Evolutionary conservation across 2,329 filamentous ascomycete species (phyloP).

Genomic region (Fusarium pseudocircinatum): DNA sequence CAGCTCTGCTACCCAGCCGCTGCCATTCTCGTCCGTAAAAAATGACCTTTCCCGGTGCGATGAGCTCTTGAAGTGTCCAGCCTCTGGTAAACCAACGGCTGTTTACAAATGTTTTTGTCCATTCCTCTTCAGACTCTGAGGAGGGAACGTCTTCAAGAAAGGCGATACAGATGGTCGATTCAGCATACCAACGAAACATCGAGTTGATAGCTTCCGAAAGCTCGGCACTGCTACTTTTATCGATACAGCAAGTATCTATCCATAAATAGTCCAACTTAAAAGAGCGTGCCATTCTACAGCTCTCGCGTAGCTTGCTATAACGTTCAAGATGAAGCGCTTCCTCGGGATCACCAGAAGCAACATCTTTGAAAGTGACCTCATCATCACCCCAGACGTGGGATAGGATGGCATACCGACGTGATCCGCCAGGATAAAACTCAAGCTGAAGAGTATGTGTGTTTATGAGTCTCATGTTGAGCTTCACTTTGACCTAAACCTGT

Average conservation of each 20-base stretch:
- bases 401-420: slow-evolving; percentile 40
- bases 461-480: slow-evolving; percentile 38
- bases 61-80: slow-evolving; percentile 46
- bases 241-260: slow-evolving; percentile 48
- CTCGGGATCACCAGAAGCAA: background rate
- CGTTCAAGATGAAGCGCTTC: slow-evolving; percentile 1
- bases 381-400: slow-evolving; percentile 43
- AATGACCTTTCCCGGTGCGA: slow-evolving; percentile 40
- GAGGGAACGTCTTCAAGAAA: slow-evolving; percentile 38
- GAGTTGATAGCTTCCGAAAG: slow-evolving; percentile 47
- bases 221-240: slow-evolving; percentile 46
- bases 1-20: slow-evolving; percentile 25
- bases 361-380: slow-evolving; percentile 37
- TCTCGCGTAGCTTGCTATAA: slow-evolving; percentile 35
- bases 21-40: slow-evolving; percentile 41
- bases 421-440: slow-evolving; percentile 31
- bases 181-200: slow-evolving; percentile 48
- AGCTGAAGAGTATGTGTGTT: slow-evolving; percentile 37
- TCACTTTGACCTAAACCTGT: background rate
- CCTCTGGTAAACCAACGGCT: slow-evolving; percentile 44
- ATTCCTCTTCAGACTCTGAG: background rate
- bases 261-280: slow-evolving; percentile 41
- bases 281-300: slow-evolving; percentile 31
- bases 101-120: background rate
- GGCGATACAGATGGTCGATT: slow-evolving; percentile 40